A percentile compares a stretch with the other conserved stretches of the same genome.
These are phyloP conservation scores for Atkinsonella texensis DNA, from an alignment of 2,329 filamentous ascomycete species.

Conservation along the genomic window DNA sequence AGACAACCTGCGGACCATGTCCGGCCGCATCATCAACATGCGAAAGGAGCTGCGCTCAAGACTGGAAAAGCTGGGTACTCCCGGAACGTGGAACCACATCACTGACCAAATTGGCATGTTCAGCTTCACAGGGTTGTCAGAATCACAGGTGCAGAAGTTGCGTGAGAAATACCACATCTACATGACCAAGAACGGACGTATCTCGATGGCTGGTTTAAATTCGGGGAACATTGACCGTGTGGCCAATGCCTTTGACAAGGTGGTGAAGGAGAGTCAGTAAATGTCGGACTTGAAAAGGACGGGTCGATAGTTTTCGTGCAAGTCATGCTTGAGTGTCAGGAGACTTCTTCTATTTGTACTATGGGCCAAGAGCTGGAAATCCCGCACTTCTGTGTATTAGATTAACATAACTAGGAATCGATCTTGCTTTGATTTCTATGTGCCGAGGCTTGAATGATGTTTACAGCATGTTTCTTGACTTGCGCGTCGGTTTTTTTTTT, in stretches of 20 bases:
- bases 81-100: conserved; percentile 92
- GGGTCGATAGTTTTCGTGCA: background rate
- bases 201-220: conserved; percentile 97
- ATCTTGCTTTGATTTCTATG: background rate
- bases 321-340: background rate
- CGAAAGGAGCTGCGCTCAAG: conserved; percentile 63
- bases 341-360: background rate
- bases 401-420: background rate
- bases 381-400: conserved; percentile 3
- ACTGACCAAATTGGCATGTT: conserved; percentile 99
- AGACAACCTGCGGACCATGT: conserved; percentile 84
- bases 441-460: too few species aligned
- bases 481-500: too few species aligned
- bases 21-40: conserved; percentile 90
- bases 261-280: conserved; percentile 39
- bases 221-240: conserved; percentile 87
- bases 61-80: conserved; percentile 75
- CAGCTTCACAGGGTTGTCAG: conserved; percentile 73
- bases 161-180: conserved; percentile 65
- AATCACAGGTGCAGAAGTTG: conserved; percentile 61
- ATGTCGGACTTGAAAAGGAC: background rate
- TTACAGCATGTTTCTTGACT: too few species aligned
- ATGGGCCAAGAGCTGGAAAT: conserved; percentile 7
- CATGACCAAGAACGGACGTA: conserved; percentile 96
- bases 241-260: conserved; percentile 76